Evolutionary conservation across 2,329 filamentous ascomycete genomes (phyloP), one percentile per base, ranked within the genome.

Genomic region (Bipolaris sorokiniana): DNA sequence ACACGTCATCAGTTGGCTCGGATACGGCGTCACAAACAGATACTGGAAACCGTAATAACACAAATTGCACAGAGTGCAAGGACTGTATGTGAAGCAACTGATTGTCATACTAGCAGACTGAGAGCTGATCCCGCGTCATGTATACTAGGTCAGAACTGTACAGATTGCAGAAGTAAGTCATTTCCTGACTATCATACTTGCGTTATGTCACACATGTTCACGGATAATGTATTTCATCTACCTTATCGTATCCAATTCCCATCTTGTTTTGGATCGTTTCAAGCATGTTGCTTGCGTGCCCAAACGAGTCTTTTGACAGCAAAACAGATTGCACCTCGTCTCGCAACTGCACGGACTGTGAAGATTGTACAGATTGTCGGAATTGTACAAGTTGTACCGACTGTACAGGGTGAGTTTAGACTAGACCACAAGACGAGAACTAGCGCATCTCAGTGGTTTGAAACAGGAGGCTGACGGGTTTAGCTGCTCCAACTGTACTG

Each of bases 401-500:
- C n/a, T 57, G 54, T 23, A 44, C 33, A 10, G 44, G 38, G 49
- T 56, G 52, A 10, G 54, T 53, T n/a, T 13, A 20, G 16, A 13
- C 2, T 16, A 13, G 6, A 15, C 3, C 10, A 3, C 20, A 26
- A 11, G 3, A 22, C 15, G 40, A 23, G 23, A 23, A 42, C n/a
- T 7, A 13, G 15, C 3, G 23, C 16, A 15, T 5, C 10, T 3
- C 7, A 6, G 3, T 7, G 26, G n/a, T 13, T 31, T 7, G 6
- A 15, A 44, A 40, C 3, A 16, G 5, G 18, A 45, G 13, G 9
- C 55, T 58, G n/a, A 58, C 46, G 7, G 10, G 33, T 10, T 16
- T 40, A 59, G 54, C 41, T 59, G 57, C 41, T 23, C 33, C 9
- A 60, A 58, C 20, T 60, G 58, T 31, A 50, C 50, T 6, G 44